A percentile compares a stretch with the other conserved stretches of the same genome.
Conservation (phyloP, 306 rosid genomes). For the Malus domestica region DNA sequence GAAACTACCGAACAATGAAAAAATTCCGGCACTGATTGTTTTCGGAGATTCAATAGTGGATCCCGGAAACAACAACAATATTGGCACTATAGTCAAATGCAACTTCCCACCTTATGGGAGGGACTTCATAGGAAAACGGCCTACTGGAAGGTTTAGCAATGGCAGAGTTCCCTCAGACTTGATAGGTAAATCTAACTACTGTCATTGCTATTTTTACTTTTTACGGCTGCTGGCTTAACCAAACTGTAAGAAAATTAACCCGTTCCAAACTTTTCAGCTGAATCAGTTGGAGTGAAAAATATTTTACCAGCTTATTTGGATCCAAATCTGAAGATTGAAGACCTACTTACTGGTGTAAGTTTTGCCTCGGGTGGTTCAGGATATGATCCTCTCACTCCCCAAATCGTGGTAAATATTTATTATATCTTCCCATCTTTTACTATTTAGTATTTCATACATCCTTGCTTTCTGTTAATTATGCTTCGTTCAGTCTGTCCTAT, state of each 20-base stretch:
- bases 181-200: conserved; percentile 24
- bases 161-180: conserved; percentile 54
- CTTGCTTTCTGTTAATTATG: neutral
- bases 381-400: conserved; percentile 67
- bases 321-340: conserved; percentile 42
- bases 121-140: conserved; percentile 40
- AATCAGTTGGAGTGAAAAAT: conserved; percentile 47
- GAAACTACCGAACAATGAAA: conserved; percentile 28
- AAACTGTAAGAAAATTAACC: too few relatives aligned
- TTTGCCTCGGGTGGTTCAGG: conserved; percentile 71
- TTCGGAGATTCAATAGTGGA: conserved; percentile 79
- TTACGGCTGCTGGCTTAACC: too few relatives aligned
- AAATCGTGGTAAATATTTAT: conserved; percentile 27
- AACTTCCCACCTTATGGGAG: conserved; percentile 68
- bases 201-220: too few relatives aligned
- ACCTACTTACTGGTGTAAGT: conserved; percentile 67
- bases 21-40: conserved; percentile 47
- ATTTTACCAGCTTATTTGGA: conserved; percentile 56
- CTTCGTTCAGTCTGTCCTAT: conserved; percentile 36
- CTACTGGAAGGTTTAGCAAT: conserved; percentile 67
- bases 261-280: conserved; percentile 31
- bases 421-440: neutral
- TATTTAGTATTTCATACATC: neutral
- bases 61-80: conserved; percentile 57
- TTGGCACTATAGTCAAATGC: conserved; percentile 41